Base-by-base conservation (phyloP, 208 protist genomes). In the Leishmania mexicana region DNA sequence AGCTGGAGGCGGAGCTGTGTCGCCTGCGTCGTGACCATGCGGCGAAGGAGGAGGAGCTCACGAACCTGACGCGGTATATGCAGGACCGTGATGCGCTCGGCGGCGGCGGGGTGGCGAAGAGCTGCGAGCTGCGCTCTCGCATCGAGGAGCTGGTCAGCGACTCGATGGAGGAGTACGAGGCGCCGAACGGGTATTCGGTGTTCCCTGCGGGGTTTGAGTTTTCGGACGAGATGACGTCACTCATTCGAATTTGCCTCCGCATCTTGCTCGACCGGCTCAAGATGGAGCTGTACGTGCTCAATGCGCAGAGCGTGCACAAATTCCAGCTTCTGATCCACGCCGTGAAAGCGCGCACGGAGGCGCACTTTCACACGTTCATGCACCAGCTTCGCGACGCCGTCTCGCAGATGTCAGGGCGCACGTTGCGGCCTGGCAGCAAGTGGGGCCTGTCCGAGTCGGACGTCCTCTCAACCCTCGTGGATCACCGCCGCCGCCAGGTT, bases 281-380 rank as follows among this genome's bases (percentile, higher is more conserved):
- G 89, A 85, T 93, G 60, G 92, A 94, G 80, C 86, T 95, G 49
- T 94, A 93, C 83, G 92, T 94, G 51, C 77, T 95, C 47, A 95
- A 95, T 78, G 84, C 87, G 40, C 90, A 93, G 75, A 93, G 84
- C 82, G 72, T 95, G 83, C 90, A 93, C 79, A 88, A 88, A 74
- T 88, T 91, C 57, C 60, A 81, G 49, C 81, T 94, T 28, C 65
- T 94, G 54, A 87, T 93, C 75, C 85, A 91, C 70, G 85, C 92
- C 57, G 90, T 95, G 58, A 89, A 93, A 77, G 76, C 90, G 53
- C 87, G 92, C 17, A 91, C 90, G 15, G 92, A 95, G 77, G 81
- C 85, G 35, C 88, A 93, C 73, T 94, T 95, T 80, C 85, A 90
- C 80, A 87, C 71, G 70, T 95, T 91, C 64, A 90, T 93, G 81